Conservation (phyloP, 2,329 filamentous ascomycete genomes). For the Cercospora citrullina region DNA sequence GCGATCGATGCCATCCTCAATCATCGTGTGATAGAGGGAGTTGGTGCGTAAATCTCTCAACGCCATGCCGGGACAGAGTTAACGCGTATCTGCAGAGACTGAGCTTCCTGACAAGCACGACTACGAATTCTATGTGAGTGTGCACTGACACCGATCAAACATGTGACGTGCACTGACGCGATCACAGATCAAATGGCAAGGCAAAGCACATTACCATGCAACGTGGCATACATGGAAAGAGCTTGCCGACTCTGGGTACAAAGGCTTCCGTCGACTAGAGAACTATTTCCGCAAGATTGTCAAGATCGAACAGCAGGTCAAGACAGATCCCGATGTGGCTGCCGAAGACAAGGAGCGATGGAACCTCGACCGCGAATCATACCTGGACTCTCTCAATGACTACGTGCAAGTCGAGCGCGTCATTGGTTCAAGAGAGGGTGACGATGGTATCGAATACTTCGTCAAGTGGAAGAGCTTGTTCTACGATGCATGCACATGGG, state of each 20-base stretch:
- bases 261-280: conserved; percentile 84
- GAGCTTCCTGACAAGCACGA: conserved; percentile 63
- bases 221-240: conserved; percentile 85
- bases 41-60: conserved; percentile 35
- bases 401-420: conserved; percentile 92
- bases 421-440: conserved; percentile 77
- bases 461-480: conserved; percentile 87
- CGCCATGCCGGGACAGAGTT: neutral
- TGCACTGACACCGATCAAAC: conserved; percentile 1
- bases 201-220: conserved; percentile 89
- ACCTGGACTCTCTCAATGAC: conserved; percentile 83
- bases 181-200: conserved; percentile 90
- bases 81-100: conserved; percentile 27
- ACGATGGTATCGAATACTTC: conserved; percentile 81
- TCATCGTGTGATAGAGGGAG: conserved; percentile 72
- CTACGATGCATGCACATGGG: conserved; percentile 96
- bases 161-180: conserved; percentile 26
- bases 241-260: conserved; percentile 63
- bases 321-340: conserved; percentile 68
- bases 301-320: conserved; percentile 74
- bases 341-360: conserved; percentile 90
- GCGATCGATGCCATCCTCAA: conserved; percentile 91
- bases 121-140: conserved; percentile 71
- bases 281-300: conserved; percentile 91
- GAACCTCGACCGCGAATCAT: conserved; percentile 89